Evolutionary conservation across 2,329 filamentous ascomycete species (phyloP), one percentile per base, ranked within the genome.

Genomic region (Rhynchosporium agropyri): DNA sequence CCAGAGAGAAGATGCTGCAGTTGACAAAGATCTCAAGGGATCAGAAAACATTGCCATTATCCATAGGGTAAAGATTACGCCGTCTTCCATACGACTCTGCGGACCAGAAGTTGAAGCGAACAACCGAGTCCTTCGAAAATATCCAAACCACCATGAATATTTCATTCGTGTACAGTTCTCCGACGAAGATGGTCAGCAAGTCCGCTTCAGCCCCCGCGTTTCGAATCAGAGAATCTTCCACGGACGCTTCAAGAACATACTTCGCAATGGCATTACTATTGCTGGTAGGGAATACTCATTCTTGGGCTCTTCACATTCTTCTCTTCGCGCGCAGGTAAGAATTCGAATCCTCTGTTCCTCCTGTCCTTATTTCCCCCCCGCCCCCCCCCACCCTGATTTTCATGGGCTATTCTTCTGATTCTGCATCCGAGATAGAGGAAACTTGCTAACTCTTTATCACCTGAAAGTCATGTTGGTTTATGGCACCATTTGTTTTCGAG

Each of bases 271-370:
- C 0, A 84, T 96, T 33, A 71, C 76, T 0, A 84, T 94, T 59
- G 89, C 83, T 2, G 89, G 86, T 0, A 79, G 86, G 12, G 71
- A 75, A 0, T 92, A 86, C 70, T 75, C 76, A 0, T 94, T 93
- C 70, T 79, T 94, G 0, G 90, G 90, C 0, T 94, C 92, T 74
- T 92, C 89, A 0, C 88, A 93, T 73, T 94, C 90, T 0, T 92
- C 90, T 0, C 79, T 94, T 3, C 81, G 90, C 12, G 81, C 85
- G 0, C 89, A 91, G 33, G 33, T 36, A 36, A 36, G 33, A 5
- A 36, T 36, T 36, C 33, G 9, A 6, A 36, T 6, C 6, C 33
- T 10, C 33, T 10, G 33, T 36, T 10, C 33, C 2, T 36, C 33
- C 33, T 20, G 20, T 20, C 20, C 20, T 20, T 20, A 36, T 36